These are phyloP conservation scores for Setaria italica DNA, from an alignment of 202 grass and related monocot genomes.

Conservation along the genomic window DNA sequence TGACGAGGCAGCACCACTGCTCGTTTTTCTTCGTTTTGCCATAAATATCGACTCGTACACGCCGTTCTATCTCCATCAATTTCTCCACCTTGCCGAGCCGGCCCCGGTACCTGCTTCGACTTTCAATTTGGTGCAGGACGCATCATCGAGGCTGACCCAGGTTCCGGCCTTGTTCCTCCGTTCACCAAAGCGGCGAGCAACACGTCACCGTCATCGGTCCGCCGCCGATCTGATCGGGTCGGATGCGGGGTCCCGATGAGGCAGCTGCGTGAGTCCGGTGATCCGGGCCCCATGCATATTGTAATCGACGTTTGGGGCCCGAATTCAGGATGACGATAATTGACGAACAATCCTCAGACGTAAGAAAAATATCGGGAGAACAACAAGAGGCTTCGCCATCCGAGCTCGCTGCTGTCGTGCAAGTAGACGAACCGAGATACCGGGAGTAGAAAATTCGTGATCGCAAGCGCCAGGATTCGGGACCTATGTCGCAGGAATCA, in stretches of 20 bases:
- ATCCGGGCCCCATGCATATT: not conserved
- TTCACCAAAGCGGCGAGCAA: not conserved
- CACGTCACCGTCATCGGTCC: not conserved
- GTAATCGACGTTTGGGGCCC: not conserved
- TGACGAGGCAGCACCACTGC: not conserved
- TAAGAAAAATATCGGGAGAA: not conserved
- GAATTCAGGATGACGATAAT: not conserved
- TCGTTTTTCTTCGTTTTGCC: not conserved
- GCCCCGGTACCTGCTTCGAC: too few species aligned
- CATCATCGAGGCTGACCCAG: too few species aligned
- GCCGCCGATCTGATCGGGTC: not conserved
- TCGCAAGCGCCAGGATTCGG: not conserved
- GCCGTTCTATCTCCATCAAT: not conserved
- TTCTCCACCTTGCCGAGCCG: too few species aligned
- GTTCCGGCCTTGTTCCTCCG: not conserved
- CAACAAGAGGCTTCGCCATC: not conserved
- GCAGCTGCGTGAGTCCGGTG: not conserved
- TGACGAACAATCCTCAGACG: not conserved
- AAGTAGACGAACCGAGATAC: not conserved
- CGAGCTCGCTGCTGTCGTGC: not conserved
- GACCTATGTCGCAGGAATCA: not conserved
- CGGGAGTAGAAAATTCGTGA: not conserved
- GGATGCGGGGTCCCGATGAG: not conserved
- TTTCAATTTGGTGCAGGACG: too few species aligned
- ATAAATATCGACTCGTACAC: not conserved